A percentile compares a stretch with the other conserved stretches of the same genome.
These are phyloP conservation scores for Rhizodiscina lignyota DNA, from an alignment of 495 filamentous ascomycete genomes.

Conservation along the genomic window DNA sequence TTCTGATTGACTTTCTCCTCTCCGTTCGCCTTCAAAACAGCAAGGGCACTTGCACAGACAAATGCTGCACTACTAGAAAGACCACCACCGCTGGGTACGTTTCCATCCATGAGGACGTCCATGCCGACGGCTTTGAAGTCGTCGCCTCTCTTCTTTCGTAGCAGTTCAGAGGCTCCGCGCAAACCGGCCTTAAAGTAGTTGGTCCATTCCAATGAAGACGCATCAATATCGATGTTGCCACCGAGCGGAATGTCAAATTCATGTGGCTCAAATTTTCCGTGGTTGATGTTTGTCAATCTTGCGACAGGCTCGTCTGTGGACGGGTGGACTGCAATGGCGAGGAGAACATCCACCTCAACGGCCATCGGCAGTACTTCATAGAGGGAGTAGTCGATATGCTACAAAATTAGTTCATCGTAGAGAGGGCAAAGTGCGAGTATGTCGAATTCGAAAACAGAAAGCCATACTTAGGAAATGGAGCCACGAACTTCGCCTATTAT, in stretches of 20 bases:
- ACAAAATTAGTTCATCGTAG: background rate
- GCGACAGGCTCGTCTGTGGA: conserved; percentile 29
- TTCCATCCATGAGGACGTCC: conserved; percentile 80
- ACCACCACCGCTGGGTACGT: conserved; percentile 79
- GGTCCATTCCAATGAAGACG: conserved; percentile 59
- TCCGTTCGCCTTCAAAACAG: conserved; percentile 75
- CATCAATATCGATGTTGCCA: conserved; percentile 24
- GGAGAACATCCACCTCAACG: conserved; percentile 73
- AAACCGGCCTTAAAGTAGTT: conserved; percentile 97
- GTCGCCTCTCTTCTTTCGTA: conserved; percentile 34
- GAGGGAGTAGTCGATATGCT: conserved; percentile 93
- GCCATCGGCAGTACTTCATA: conserved; percentile 95
- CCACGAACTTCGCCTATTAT: conserved; percentile 67
- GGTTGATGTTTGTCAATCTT: conserved; percentile 62
- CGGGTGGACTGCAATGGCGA: conserved; percentile 57
- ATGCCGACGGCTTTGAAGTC: conserved; percentile 57
- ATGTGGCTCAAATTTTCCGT: conserved; percentile 55
- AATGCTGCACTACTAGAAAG: conserved; percentile 90
- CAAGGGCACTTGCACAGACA: conserved; percentile 76
- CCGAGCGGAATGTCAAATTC: conserved; percentile 53
- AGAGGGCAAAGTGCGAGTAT: conserved; percentile 1
- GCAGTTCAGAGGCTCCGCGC: conserved; percentile 59
- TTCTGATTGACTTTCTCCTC: conserved; percentile 68
- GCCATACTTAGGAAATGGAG: background rate
- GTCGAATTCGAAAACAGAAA: background rate